Base-by-base conservation (phyloP, 2,329 filamentous ascomycete genomes). In the Scopulariopsis brevicaulis region DNA sequence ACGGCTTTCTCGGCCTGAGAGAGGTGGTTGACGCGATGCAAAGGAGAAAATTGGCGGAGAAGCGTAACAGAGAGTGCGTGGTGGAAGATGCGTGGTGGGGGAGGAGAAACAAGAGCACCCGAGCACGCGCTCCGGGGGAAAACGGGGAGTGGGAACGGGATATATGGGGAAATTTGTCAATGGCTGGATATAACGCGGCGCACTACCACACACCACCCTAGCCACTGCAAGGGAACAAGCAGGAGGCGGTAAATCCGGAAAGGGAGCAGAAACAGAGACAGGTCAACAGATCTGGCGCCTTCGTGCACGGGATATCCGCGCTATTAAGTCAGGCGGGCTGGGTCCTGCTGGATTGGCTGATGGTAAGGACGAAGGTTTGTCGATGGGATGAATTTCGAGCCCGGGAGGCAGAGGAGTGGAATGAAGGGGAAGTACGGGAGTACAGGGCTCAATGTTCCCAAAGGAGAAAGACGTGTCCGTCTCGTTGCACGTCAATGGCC, bases 81-180 rank as follows among this genome's bases (percentile, higher is more conserved):
- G 46, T 24, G 20, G 46, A 22, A 50, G 46, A 34, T 51, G 55
- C 28, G 40, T n/a, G 55, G 25, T 32, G 55, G 25, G 55, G 43
- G 28, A 51, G 20, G 25, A 48, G 34, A 56, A 56, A 48, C 46
- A 37, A 56, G 55, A 56, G 43, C 43, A 34, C 32, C 34, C 43
- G 43, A 35, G 43, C 55, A 56, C 55, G 55, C 55, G 55, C 43
- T 56, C 55, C 22, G 46, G 25, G 54, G 43, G 43, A 56, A 56
- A 34, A 43, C 22, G 50, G 55, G 55, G n/a, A 50, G 20, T 22
- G 46, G 46, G 22, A 50, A 50, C 22, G 46, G 46, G 55, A 56
- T 50, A 51, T 56, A 51, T 50, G 46, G 46, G 46, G 46, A 50
- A 40, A 50, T 50, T 50, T 50, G 46, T 6, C 22, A 50, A 24